A percentile compares a stretch with the other conserved stretches of the same genome.
phyloP scores from a whole-genome alignment of 2,329 filamentous ascomycete genomes.

The Beauveria medogensis region DNA sequence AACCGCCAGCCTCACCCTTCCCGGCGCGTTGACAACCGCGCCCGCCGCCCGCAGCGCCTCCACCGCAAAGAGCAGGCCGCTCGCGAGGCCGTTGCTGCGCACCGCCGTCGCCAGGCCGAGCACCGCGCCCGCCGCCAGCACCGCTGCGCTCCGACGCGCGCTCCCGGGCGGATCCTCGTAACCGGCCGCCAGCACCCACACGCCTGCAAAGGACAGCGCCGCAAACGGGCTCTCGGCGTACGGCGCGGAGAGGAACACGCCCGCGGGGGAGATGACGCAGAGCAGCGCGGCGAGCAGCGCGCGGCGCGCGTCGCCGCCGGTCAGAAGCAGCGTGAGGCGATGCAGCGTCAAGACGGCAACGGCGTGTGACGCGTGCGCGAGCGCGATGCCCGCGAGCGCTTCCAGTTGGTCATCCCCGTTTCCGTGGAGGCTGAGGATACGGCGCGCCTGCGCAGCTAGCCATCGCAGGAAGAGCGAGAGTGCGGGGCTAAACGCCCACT shows the following conservation, averaged over 20 bases:
- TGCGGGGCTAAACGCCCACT: constrained; percentile 67
- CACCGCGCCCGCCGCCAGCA: constrained; percentile 54
- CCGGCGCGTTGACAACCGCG: constrained; percentile 20
- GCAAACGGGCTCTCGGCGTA: constrained; percentile 78
- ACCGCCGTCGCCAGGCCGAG: constrained; percentile 69
- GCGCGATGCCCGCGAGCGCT: constrained; percentile 49
- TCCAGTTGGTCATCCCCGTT: constrained; percentile 22
- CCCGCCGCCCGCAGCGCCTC: constrained; percentile 39
- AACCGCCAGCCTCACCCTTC: constrained; percentile 31
- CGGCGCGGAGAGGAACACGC: constrained; percentile 80
- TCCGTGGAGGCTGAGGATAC: constrained; percentile 16
- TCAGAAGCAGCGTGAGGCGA: constrained; percentile 52
- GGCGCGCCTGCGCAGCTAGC: constrained; percentile 22
- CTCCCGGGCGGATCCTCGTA: constrained; percentile 19
- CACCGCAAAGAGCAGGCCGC: constrained; percentile 66
- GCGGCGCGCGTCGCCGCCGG: constrained; percentile 36
- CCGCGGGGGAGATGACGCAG: constrained; percentile 79
- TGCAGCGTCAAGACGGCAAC: constrained; percentile 67
- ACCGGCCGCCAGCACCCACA: constrained; percentile 56
- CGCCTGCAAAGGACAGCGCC: constrained; percentile 66
- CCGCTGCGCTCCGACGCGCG: constrained; percentile 34
- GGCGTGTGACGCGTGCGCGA: constrained; percentile 71
- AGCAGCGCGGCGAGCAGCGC: constrained; percentile 63
- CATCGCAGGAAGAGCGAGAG: constrained; percentile 36
- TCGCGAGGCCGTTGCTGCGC: constrained; percentile 80